Evolutionary conservation across 768 basidiomycete species (phyloP).

Genomic region (Tricholoma hemisulphureum): DNA sequence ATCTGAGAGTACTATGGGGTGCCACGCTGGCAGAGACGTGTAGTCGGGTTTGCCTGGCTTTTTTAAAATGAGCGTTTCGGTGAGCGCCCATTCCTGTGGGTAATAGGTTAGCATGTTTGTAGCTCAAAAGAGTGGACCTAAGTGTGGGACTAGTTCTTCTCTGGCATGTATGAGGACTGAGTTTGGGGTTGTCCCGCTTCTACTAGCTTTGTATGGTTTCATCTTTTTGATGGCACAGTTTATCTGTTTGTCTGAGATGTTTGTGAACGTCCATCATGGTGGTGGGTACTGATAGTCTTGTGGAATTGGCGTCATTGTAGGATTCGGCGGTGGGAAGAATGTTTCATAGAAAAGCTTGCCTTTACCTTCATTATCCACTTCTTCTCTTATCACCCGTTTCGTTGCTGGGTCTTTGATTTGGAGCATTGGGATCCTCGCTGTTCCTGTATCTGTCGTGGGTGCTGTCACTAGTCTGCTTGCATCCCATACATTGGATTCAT

Average conservation of each 20-base stretch:
- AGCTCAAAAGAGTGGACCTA: no score
- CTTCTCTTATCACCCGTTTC: neutral
- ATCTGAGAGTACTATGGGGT: neutral
- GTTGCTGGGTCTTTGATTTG: no score
- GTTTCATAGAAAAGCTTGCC: neutral
- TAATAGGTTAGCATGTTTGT: no score
- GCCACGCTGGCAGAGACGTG: neutral
- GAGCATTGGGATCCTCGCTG: constrained; percentile 25
- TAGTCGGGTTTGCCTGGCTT: no score
- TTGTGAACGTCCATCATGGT: neutral
- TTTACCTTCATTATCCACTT: neutral
- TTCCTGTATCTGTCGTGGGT: constrained; percentile 23
- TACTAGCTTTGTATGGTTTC: neutral
- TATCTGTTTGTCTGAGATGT: neutral
- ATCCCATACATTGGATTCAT: neutral
- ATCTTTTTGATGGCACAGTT: neutral
- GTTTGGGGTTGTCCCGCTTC: neutral
- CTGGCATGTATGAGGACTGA: neutral
- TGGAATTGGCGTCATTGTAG: no score
- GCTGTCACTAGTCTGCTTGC: constrained; percentile 14
- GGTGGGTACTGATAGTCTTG: neutral
- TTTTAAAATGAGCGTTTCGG: no score
- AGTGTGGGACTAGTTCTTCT: no score
- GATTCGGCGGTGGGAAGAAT: neutral
- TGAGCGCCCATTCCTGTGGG: no score